Evolutionary conservation across 1,284 basidiomycete genomes (phyloP).

Genomic region (Boletellus deceptivus): DNA sequence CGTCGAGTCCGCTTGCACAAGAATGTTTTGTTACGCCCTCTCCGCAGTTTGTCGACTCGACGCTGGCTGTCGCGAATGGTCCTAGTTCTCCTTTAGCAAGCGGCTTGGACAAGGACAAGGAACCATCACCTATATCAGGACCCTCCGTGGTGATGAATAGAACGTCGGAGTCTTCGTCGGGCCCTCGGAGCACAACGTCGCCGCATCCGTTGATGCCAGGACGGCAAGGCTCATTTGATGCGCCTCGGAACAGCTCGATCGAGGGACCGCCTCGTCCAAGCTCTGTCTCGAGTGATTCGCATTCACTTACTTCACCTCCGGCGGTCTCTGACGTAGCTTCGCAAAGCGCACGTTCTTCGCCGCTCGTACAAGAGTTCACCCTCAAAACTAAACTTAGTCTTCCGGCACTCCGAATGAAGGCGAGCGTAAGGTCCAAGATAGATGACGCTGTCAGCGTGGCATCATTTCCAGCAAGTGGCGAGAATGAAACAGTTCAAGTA

Average conservation of each 20-base stretch:
- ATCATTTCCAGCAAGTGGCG: slow-evolving; percentile 26
- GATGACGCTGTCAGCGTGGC: slow-evolving; percentile 28
- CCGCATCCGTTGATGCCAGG: slow-evolving; percentile 11
- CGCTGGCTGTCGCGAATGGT: slow-evolving; percentile 1
- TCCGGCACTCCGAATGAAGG: slow-evolving; percentile 28
- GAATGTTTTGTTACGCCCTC: slow-evolving; percentile 9
- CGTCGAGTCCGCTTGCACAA: slow-evolving; percentile 14
- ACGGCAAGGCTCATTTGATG: slow-evolving; percentile 20
- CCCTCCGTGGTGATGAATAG: not conserved
- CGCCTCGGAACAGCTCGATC: slow-evolving; percentile 15
- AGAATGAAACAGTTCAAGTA: slow-evolving; percentile 59
- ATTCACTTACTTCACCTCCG: slow-evolving; percentile 24
- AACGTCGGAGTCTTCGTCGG: slow-evolving; percentile 14
- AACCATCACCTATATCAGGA: slow-evolving; percentile 8
- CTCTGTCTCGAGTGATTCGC: slow-evolving; percentile 30
- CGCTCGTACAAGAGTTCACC: slow-evolving; percentile 19
- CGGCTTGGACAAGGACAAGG: slow-evolving; percentile 20
- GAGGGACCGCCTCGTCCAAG: slow-evolving; percentile 21
- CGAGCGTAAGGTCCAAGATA: slow-evolving; percentile 20
- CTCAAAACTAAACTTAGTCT: slow-evolving; percentile 32
- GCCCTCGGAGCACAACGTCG: slow-evolving; percentile 10
- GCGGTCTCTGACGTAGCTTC: slow-evolving; percentile 16
- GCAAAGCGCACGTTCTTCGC: slow-evolving; percentile 24
- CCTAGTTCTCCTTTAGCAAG: slow-evolving; percentile 8
- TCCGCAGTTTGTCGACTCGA: not conserved